Base-by-base conservation (phyloP, 73 alveolate species). In the Paramecium octaurelia region DNA sequence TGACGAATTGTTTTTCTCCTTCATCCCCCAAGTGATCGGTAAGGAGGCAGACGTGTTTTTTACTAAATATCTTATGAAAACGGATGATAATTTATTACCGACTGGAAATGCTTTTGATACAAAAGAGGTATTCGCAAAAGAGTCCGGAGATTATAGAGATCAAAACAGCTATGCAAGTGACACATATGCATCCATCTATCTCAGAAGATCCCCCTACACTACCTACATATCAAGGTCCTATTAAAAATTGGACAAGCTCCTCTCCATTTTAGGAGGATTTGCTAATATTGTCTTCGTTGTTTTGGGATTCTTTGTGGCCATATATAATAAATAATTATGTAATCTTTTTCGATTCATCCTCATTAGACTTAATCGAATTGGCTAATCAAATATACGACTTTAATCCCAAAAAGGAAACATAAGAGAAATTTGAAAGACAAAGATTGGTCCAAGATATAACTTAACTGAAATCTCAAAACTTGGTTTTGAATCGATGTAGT, bases 181-280 rank as follows among this genome's bases (percentile, higher is more conserved):
- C 4, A 21, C 29, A 10, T 40, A 20, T 24, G 57, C 91, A 35
- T 24, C 54, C 0, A 16, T 80, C 8, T 80, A 80, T 48, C 31
- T 80, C 6, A 44, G 70, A 80, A 80, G 91, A 80, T 42, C 76
- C 6, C 91, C 91, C 0, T 80, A 40, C 23, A 80, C 91, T 8
- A 43, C 70, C 3, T 34, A 80, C 8, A 43, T 23, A 11, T 80
- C 14, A 8, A 80, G 91, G 27, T 23, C 70, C 1, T 80, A 43
- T 48, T 43, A 80, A 80, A 80, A 80, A 48, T 20, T 80, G 27
- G 91, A 80, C 46, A 46, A 80, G 16, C 12, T 80, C 8, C 73
- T 80, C n/a, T 80, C 91, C 23, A 20, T 31, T 80, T 80, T 80
- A 48, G 91, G 91, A 6, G 91, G 91, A 35, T 80, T 80, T 43